These are phyloP conservation scores for Rhynchosporium agropyri DNA, from an alignment of 2,329 filamentous ascomycete genomes.

Conservation along the genomic window DNA sequence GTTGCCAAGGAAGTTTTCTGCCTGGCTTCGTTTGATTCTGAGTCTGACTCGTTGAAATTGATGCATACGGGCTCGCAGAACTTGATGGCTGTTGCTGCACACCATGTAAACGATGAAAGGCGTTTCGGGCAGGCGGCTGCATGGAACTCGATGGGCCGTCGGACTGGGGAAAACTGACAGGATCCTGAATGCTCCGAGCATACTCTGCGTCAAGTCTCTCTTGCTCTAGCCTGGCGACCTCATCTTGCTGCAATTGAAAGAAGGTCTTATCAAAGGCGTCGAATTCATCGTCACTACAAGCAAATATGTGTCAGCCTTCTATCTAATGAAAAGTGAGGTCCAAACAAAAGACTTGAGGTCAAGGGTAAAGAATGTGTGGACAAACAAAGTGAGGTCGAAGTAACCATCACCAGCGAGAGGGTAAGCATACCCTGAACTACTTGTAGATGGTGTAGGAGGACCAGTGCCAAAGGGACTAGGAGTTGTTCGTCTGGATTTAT, in stretches of 20 bases:
- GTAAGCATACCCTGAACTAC: conserved; percentile 39
- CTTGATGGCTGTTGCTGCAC: conserved; percentile 24
- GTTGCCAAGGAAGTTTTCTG: conserved; percentile 22
- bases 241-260: conserved; percentile 39
- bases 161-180: conserved; percentile 15
- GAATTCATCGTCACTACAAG: conserved; percentile 37
- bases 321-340: not conserved
- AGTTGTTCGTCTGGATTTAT: conserved; percentile 40
- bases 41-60: not conserved
- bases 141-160: conserved; percentile 4
- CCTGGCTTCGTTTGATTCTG: conserved; percentile 17
- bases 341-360: not conserved
- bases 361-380: conserved; percentile 26
- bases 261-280: conserved; percentile 27
- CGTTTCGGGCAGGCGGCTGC: conserved; percentile 29
- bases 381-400: conserved; percentile 35
- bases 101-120: conserved; percentile 39
- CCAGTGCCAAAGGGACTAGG: conserved; percentile 36
- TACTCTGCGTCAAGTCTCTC: conserved; percentile 44
- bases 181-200: conserved; percentile 38
- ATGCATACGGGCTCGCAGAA: conserved; percentile 9
- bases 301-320: conserved; percentile 14
- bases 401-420: conserved; percentile 30
- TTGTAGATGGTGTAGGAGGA: conserved; percentile 32
- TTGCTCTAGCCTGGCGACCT: conserved; percentile 45